Percentiles rank a stretch among this genome's conserved stretches.
These are phyloP conservation scores for Penicillium brevicompactum DNA, from an alignment of 2,329 filamentous ascomycete species.

Conservation along the genomic window DNA sequence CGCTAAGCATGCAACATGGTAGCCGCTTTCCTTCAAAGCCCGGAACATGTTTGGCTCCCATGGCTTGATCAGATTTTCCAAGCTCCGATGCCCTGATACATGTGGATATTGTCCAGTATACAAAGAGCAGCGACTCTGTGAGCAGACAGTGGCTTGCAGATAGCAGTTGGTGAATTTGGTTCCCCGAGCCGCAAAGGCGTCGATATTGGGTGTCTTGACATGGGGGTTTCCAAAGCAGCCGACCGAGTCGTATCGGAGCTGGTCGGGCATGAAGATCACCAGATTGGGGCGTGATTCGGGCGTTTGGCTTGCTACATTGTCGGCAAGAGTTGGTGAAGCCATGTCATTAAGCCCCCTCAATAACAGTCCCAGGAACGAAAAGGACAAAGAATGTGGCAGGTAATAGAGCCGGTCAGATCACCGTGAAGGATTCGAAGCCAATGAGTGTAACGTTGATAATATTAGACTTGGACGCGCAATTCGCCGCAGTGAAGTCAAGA, in stretches of 20 bases:
- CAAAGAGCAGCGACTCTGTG: conserved; percentile 51
- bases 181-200: conserved; percentile 42
- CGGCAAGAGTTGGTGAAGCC: background rate
- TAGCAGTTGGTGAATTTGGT: conserved; percentile 51
- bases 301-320: background rate
- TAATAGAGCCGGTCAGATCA: no score
- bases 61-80: conserved; percentile 53
- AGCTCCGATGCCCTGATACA: conserved; percentile 49
- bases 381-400: no score
- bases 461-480: no score
- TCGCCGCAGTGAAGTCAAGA: no score
- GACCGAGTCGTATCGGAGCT: conserved; percentile 50
- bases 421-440: no score
- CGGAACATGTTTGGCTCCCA: conserved; percentile 54
- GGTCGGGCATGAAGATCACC: conserved; percentile 52
- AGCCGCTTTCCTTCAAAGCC: conserved; percentile 47
- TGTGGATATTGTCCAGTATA: conserved; percentile 53
- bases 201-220: conserved; percentile 37
- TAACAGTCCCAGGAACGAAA: no score
- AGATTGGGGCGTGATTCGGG: conserved; percentile 3
- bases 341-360: background rate
- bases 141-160: conserved; percentile 50
- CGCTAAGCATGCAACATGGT: conserved; percentile 51
- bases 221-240: conserved; percentile 32
- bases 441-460: no score